Evolutionary conservation across 75 land plant species (phyloP).

Genomic region (Cunninghamia lanceolata): DNA sequence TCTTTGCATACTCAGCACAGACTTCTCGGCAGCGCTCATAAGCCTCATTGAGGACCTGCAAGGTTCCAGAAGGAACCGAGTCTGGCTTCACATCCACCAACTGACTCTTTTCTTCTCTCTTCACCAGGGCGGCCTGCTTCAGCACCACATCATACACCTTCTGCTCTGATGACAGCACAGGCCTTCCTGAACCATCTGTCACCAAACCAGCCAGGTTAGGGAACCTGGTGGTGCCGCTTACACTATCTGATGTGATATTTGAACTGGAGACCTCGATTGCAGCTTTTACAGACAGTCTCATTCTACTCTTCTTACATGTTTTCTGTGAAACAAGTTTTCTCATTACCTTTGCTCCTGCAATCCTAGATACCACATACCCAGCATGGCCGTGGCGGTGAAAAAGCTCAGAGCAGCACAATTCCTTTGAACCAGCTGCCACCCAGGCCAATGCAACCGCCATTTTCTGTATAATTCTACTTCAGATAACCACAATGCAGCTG

Average conservation of each 20-base stretch:
- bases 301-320: not conserved
- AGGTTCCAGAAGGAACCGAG: not conserved
- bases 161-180: slow-evolving; percentile 42
- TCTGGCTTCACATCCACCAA: slow-evolving; percentile 9
- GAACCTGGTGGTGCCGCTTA: not conserved
- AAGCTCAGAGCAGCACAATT: not conserved
- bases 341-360: not conserved
- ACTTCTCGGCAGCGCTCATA: slow-evolving; percentile 54
- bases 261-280: not conserved
- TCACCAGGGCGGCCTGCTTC: slow-evolving; percentile 77
- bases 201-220: not conserved
- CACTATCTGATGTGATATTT: not conserved
- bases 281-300: not conserved
- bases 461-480: not conserved
- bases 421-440: slow-evolving; percentile 1
- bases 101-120: slow-evolving; percentile 21
- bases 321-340: not conserved
- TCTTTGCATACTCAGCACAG: slow-evolving; percentile 50
- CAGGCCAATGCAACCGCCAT: slow-evolving; percentile 9
- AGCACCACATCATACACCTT: slow-evolving; percentile 70
- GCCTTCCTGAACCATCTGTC: slow-evolving; percentile 12
- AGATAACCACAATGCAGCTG: not conserved
- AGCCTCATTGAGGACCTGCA: slow-evolving; percentile 35
- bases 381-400: not conserved
- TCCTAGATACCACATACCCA: not conserved